Percentiles rank a stretch among this genome's conserved stretches.
Conservation (phyloP, 2,329 filamentous ascomycete genomes). For the Oidium heveae region DNA sequence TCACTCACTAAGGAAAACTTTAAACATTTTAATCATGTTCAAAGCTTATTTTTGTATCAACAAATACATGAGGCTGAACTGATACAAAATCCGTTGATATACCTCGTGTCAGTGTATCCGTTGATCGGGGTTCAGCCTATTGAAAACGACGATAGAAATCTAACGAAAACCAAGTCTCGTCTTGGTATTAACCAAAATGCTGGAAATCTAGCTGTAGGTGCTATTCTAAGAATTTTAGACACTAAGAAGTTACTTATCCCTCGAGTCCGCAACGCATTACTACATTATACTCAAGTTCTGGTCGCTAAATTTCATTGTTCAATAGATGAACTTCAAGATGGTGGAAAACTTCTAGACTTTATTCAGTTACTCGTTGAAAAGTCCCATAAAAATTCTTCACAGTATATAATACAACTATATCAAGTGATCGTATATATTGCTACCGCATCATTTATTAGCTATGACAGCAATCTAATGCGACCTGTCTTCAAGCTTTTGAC, state of each 20-base stretch:
- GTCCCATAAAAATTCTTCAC: slow-evolving; percentile 1
- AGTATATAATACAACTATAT: slow-evolving; percentile 4
- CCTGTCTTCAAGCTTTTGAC: slow-evolving; percentile 8
- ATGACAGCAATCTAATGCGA: slow-evolving; percentile 4
- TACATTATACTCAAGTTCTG: slow-evolving; percentile 7
- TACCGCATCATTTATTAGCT: slow-evolving; percentile 8
- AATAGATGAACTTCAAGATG: slow-evolving; percentile 1
- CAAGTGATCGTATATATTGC: slow-evolving; percentile 11
- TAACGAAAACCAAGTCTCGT: not conserved
- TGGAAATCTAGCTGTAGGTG: slow-evolving; percentile 6
- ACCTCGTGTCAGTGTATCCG: slow-evolving; percentile 7
- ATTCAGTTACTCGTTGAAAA: slow-evolving; percentile 4
- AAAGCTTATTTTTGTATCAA: not conserved
- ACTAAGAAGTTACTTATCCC: not conserved
- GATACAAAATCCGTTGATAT: slow-evolving; percentile 6
- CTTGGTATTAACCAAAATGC: slow-evolving; percentile 3
- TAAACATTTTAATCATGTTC: slow-evolving; percentile 1
- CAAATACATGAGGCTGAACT: slow-evolving; percentile 2
- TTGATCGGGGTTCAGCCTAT: slow-evolving; percentile 8
- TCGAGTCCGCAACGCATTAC: not conserved
- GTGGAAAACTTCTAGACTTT: slow-evolving; percentile 3
- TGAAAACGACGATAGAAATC: not conserved
- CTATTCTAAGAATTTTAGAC: slow-evolving; percentile 6
- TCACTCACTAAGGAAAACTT: not conserved
- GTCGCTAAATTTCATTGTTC: slow-evolving; percentile 12